Conservation (phyloP, 805 yeast genomes). For the Maudiozyma serrabonitensis region DNA sequence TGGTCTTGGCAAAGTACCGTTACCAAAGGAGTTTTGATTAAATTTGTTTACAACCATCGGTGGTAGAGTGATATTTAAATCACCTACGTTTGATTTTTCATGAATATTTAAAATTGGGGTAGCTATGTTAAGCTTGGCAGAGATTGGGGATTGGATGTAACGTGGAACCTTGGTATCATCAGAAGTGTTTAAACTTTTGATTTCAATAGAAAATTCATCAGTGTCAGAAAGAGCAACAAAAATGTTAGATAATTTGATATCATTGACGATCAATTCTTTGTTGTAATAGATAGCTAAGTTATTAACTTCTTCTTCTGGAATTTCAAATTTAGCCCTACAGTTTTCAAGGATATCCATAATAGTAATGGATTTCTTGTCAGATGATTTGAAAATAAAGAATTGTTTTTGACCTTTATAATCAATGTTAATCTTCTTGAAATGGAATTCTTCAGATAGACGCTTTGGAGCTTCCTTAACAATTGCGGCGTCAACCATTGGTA, state of each 20-base stretch:
- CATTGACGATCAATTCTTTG: slow-evolving; percentile 31
- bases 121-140: neutral
- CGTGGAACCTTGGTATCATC: neutral
- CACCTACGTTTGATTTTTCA: neutral
- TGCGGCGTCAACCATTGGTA: neutral
- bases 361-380: slow-evolving; percentile 2
- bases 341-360: slow-evolving; percentile 1
- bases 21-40: slow-evolving; percentile 8
- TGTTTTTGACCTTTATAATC: slow-evolving; percentile 1
- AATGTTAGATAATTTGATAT: slow-evolving; percentile 39
- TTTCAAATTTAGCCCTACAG: slow-evolving; percentile 1
- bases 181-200: neutral
- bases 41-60: slow-evolving; percentile 2
- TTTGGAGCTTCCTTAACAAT: neutral
- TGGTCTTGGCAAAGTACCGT: slow-evolving; percentile 21
- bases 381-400: slow-evolving; percentile 1
- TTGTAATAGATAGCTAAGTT: slow-evolving; percentile 16
- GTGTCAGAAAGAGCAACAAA: slow-evolving; percentile 25
- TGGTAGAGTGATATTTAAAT: slow-evolving; percentile 1
- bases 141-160: neutral
- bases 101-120: neutral
- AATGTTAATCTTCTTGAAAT: neutral
- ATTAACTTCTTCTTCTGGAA: slow-evolving; percentile 2
- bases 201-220: slow-evolving; percentile 1
- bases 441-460: neutral